phyloP scores from a whole-genome alignment of 208 protist genomes.

The Leishmania mexicana region DNA sequence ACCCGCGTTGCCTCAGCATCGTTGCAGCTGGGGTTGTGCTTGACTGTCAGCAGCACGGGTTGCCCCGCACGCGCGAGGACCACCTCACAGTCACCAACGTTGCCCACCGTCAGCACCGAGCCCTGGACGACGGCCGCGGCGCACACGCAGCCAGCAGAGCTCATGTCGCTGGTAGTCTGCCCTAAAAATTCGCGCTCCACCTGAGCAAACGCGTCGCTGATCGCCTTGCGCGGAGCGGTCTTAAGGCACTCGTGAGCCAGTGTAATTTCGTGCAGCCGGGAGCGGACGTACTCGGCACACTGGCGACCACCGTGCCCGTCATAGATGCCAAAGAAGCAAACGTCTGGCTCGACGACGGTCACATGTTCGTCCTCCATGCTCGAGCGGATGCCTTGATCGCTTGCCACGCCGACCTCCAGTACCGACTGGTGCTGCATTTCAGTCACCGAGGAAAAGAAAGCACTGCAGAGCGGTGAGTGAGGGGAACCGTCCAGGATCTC shows the following conservation, averaged over 20 bases:
- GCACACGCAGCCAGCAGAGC: conserved; percentile 69
- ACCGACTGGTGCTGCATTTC: conserved; percentile 24
- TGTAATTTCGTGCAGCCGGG: conserved; percentile 64
- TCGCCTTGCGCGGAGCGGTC: conserved; percentile 41
- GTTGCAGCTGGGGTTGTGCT: conserved; percentile 77
- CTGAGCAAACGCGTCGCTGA: conserved; percentile 72
- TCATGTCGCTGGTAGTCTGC: conserved; percentile 41
- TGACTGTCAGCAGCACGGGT: conserved; percentile 71
- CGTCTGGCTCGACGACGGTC: conserved; percentile 43
- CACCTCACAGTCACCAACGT: conserved; percentile 87
- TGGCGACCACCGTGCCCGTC: conserved; percentile 83
- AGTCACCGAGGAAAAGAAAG: conserved; percentile 17
- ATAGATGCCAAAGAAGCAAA: conserved; percentile 81
- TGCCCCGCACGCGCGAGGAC: conserved; percentile 69
- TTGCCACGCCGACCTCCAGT: conserved; percentile 60
- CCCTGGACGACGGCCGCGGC: conserved; percentile 66
- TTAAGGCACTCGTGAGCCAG: conserved; percentile 45
- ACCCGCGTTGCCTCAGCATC: conserved; percentile 81
- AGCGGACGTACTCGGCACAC: conserved; percentile 70
- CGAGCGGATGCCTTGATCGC: conserved; percentile 76
- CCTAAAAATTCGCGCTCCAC: conserved; percentile 62
- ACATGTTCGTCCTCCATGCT: conserved; percentile 87
- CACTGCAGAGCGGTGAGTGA: conserved; percentile 8
- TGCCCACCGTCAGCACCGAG: conserved; percentile 67
- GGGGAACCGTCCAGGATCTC: background rate